A percentile compares a stretch with the other conserved stretches of the same genome.
phyloP scores from a whole-genome alignment of 2,329 filamentous ascomycete species.

The Colletotrichum scovillei region DNA sequence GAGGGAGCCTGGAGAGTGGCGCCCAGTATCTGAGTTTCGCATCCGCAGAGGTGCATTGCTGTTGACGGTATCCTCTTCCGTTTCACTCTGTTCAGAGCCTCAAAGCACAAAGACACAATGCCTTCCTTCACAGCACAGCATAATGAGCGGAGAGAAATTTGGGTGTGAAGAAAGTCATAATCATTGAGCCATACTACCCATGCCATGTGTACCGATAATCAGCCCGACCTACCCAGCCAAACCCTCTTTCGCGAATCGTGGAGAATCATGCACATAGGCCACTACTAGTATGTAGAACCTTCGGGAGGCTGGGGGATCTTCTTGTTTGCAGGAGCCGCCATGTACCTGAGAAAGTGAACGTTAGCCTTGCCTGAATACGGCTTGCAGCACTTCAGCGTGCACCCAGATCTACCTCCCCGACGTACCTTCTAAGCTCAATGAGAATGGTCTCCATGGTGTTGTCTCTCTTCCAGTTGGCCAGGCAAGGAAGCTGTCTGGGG shows the following conservation, averaged over 20 bases:
- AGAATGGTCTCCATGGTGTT: slow-evolving; percentile 96
- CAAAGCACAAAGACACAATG: neutral
- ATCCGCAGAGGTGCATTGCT: neutral
- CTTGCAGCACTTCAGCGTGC: neutral
- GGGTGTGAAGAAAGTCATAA: slow-evolving; percentile 18
- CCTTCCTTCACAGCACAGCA: neutral
- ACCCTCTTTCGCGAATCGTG: slow-evolving; percentile 14
- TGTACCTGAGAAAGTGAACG: slow-evolving; percentile 71
- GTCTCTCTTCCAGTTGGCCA: slow-evolving; percentile 90
- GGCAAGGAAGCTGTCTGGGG: slow-evolving; percentile 82
- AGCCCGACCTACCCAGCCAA: slow-evolving; percentile 7
- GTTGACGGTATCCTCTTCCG: neutral
- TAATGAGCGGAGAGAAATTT: neutral
- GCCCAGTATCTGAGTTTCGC: neutral
- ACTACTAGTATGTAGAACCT: slow-evolving; percentile 66
- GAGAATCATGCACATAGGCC: slow-evolving; percentile 22
- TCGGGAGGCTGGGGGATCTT: slow-evolving; percentile 95
- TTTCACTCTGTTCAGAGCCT: neutral
- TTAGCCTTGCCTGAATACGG: slow-evolving; percentile 18
- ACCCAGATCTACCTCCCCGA: slow-evolving; percentile 6
- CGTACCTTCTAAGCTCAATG: slow-evolving; percentile 83
- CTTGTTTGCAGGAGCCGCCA: slow-evolving; percentile 92
- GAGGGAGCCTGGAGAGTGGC: neutral
- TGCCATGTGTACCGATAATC: slow-evolving; percentile 24
- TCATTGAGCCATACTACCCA: slow-evolving; percentile 33